A percentile compares a stretch with the other conserved stretches of the same genome.
phyloP scores from a whole-genome alignment of 495 filamentous ascomycete genomes.

The Daldinia childiae region DNA sequence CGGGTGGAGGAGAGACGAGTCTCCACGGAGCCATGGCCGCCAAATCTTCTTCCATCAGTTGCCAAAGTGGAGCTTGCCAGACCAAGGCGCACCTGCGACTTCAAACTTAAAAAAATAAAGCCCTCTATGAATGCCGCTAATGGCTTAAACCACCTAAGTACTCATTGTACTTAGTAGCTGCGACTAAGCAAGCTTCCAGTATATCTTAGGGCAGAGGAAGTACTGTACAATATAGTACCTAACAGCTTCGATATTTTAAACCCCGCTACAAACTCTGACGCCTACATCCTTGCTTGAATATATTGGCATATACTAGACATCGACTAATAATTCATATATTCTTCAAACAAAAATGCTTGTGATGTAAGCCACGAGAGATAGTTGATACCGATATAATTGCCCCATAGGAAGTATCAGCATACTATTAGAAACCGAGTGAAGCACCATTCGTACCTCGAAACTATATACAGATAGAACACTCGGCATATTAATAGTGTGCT shows the following conservation, averaged over 20 bases:
- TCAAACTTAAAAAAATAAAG: conserved; percentile 36
- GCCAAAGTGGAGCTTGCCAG: conserved; percentile 37
- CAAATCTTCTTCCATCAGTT: conserved; percentile 27
- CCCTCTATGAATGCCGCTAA: conserved; percentile 31
- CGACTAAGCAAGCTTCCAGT: background rate
- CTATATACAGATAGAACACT: background rate
- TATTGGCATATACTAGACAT: background rate
- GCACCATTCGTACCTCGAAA: background rate
- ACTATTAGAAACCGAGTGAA: background rate
- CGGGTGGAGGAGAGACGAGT: conserved; percentile 30
- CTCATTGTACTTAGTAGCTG: conserved; percentile 5
- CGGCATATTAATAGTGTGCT: background rate
- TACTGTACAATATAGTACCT: conserved; percentile 7
- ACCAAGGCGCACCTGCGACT: conserved; percentile 30
- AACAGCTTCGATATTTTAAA: background rate
- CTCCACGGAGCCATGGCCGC: conserved; percentile 30
- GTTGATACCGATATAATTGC: background rate
- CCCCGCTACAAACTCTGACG: background rate
- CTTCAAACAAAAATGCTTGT: background rate
- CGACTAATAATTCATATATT: background rate
- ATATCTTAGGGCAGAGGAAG: background rate
- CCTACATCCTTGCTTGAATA: background rate
- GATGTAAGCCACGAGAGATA: background rate
- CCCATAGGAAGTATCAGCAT: background rate
- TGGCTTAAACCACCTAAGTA: conserved; percentile 22